Conservation (phyloP, 2,329 filamentous ascomycete species). For the Colletotrichum lini region DNA sequence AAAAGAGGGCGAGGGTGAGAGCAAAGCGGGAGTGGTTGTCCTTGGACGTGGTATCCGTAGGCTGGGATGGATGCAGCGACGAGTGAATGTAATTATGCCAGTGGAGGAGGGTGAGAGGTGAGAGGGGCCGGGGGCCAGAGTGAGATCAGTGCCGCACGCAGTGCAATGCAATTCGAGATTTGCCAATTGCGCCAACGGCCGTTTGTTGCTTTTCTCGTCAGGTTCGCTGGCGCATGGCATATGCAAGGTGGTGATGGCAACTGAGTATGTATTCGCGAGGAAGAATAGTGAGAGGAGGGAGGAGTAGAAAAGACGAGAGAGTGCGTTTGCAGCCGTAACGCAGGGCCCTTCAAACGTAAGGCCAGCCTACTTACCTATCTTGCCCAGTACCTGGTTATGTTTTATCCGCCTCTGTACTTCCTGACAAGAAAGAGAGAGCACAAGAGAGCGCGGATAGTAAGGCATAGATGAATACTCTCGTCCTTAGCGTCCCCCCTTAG, state of each 20-base stretch:
- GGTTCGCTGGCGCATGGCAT: not conserved
- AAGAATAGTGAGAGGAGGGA: not conserved
- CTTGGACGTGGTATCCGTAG: too few relatives aligned
- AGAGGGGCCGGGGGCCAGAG: slow-evolving; percentile 18
- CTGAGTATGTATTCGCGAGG: not conserved
- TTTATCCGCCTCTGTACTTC: too few relatives aligned
- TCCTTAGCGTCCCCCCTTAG: not conserved
- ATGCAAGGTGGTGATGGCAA: not conserved
- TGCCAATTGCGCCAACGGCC: slow-evolving; percentile 13
- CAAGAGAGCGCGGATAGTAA: too few relatives aligned
- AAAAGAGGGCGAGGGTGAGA: not conserved
- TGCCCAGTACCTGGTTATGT: too few relatives aligned
- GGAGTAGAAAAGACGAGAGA: not conserved
- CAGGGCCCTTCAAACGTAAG: too few relatives aligned
- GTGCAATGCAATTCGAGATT: slow-evolving; percentile 9
- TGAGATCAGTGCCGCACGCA: slow-evolving; percentile 35
- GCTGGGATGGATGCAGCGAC: not conserved
- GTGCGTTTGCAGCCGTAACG: not conserved
- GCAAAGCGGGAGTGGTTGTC: too few relatives aligned
- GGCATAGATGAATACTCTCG: too few relatives aligned
- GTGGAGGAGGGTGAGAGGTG: slow-evolving; percentile 20
- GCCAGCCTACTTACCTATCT: too few relatives aligned
- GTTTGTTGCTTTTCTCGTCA: not conserved
- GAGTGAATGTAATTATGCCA: slow-evolving; percentile 31
- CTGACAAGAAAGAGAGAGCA: too few relatives aligned